These are phyloP conservation scores for Letharia lupina DNA, from an alignment of 495 filamentous ascomycete genomes.

Conservation along the genomic window DNA sequence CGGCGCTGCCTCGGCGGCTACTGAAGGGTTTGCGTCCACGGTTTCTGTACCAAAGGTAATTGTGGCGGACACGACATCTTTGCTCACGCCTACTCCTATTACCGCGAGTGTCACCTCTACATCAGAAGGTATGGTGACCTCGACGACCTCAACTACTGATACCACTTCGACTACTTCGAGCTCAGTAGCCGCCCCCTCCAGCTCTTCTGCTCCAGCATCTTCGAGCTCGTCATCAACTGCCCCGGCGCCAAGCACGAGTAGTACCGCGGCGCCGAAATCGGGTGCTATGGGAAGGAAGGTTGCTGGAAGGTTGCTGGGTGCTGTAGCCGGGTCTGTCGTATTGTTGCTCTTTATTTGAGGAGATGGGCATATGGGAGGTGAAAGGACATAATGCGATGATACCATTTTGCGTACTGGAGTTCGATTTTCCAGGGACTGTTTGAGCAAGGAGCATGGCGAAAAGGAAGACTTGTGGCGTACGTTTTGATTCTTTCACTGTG, in stretches of 20 bases:
- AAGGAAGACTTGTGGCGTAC: background rate
- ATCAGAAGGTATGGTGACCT: conserved; percentile 2
- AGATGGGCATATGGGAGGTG: background rate
- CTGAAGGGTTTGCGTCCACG: background rate
- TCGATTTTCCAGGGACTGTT: background rate
- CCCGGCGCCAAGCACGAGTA: conserved; percentile 10
- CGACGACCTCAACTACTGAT: conserved; percentile 11
- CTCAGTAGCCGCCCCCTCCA: conserved; percentile 2
- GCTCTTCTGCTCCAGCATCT: background rate
- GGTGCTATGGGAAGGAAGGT: background rate
- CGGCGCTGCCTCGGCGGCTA: conserved; percentile 3
- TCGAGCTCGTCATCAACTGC: background rate
- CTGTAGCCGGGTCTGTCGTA: background rate
- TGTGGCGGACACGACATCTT: conserved; percentile 3
- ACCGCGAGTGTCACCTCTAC: background rate
- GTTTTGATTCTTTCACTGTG: background rate
- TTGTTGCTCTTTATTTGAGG: conserved; percentile 6
- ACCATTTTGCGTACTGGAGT: background rate
- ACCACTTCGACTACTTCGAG: background rate
- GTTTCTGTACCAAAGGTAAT: background rate
- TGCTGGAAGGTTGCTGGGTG: background rate
- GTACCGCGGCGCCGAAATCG: conserved; percentile 17
- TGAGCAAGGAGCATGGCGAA: conserved; percentile 6
- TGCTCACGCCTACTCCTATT: background rate
- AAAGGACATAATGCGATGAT: conserved; percentile 9